Conservation (phyloP, 768 basidiomycete genomes). For the Tephrocybe sp. region DNA sequence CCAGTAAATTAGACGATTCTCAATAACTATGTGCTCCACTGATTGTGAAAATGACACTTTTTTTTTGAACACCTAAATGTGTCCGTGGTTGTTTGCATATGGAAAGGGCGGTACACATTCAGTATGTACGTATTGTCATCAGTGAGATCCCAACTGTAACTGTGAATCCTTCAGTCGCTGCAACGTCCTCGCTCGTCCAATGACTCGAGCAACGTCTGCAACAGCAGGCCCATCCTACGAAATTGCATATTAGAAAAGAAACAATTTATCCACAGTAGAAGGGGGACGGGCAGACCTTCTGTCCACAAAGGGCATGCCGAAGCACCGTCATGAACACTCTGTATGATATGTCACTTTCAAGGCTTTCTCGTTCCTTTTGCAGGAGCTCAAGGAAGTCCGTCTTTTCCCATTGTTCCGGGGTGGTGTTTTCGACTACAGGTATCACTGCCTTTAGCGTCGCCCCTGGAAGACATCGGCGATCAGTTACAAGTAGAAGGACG, state of each 20-base stretch:
- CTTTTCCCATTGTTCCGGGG: slow-evolving; percentile 37
- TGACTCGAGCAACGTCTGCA: slow-evolving; percentile 41
- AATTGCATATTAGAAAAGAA: not conserved
- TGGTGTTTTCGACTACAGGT: slow-evolving; percentile 25
- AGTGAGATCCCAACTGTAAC: too few species aligned
- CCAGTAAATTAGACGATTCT: too few species aligned
- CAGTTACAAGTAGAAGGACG: slow-evolving; percentile 7
- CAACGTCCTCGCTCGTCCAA: slow-evolving; percentile 44
- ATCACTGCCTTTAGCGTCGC: slow-evolving; percentile 32
- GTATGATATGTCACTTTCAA: slow-evolving; percentile 32
- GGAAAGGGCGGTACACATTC: too few species aligned
- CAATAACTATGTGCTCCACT: too few species aligned
- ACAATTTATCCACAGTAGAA: too few species aligned
- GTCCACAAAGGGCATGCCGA: slow-evolving; percentile 77
- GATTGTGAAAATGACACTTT: too few species aligned
- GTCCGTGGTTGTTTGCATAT: too few species aligned
- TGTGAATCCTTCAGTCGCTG: slow-evolving; percentile 28
- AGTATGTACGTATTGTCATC: too few species aligned
- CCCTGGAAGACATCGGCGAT: slow-evolving; percentile 18
- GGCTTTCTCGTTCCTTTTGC: slow-evolving; percentile 41
- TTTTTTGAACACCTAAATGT: too few species aligned
- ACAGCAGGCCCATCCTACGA: slow-evolving; percentile 49
- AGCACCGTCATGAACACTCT: slow-evolving; percentile 71
- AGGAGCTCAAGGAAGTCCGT: slow-evolving; percentile 37
- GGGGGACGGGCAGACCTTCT: slow-evolving; percentile 72